Base-by-base conservation (phyloP, 768 basidiomycete genomes). In the Leccinum uliginosum region DNA sequence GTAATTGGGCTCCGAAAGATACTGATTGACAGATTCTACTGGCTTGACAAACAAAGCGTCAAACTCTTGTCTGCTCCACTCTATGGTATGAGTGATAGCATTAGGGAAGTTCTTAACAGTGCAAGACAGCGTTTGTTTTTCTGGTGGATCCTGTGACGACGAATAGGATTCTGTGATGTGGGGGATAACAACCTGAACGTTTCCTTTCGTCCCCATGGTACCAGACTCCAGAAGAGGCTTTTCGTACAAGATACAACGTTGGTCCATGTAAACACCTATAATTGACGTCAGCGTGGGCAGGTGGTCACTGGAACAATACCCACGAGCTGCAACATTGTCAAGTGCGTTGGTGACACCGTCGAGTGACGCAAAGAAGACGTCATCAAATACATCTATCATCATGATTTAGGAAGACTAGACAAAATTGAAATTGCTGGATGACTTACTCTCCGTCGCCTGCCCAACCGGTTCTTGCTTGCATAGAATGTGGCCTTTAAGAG, bases 71-170 rank as follows among this genome's bases (percentile, higher is more conserved):
- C 94, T 86, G 64, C 90, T 86, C 97, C 97, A 99, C 92, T 98
- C 93, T 58, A 99, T 99, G 7, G 94, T 97, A 74, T 99, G 97
- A 62, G 92, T 88, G 65, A 98, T 98, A 24, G 89, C 89, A 70
- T 99, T 95, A 10, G 97, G 97, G 83, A 98, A 99, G 74, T 92
- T 98, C 78, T 98, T 98, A 71, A 98, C 89, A 1, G 97, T 99
- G 73, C 97, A 99, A 24, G 91, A 91, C 23, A 97, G 91, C 2
- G 94, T 87, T 68, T 95, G 89, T 74, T 97, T 98, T 76, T 99
- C 97, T 9, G 97, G 97, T 46, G 97, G 97, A 70, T 99, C 97
- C 74, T 98, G 97, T 14, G 95, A 98, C 9, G 94, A 96, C 14
- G 91, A 87, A 72, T 99, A 99, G 17, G 93, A 96, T 73, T 99